Evolutionary conservation across 805 yeast genomes (phyloP), one percentile per base, ranked within the genome.

Genomic region (Suhomyces pyralidae): DNA sequence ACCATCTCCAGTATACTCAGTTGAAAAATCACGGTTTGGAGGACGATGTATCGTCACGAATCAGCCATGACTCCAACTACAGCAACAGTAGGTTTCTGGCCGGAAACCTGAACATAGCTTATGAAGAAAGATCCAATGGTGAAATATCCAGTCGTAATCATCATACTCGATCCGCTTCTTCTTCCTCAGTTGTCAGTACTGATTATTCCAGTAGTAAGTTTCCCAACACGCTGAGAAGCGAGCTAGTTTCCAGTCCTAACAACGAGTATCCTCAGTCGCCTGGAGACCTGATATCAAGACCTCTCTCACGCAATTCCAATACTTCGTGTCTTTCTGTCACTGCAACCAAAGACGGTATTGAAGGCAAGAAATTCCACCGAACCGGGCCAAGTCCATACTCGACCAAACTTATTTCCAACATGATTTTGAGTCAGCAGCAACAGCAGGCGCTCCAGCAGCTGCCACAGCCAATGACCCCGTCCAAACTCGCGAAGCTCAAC

Each of bases 331-430:
- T 85, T n/a, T 84, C 90, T 0, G 83, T 85, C 40, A 84, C 86
- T 4, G 90, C 90, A 20, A 84, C 88, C 15, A 85, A 86, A 58
- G 90, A 86, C 64, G 90, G 91, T 0, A 66, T 85, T 3, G 89
- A 85, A 61, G 91, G 91, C 4, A 79, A 80, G 54, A 68, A 80
- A 46, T 71, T 81, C 44, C 82, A 77, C 58, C 69, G 84, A 46
- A 64, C 63, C 25, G 75, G 76, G 0, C 75, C 74, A 5, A 67
- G 69, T n/a, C 63, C 67, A 2, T 74, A 69, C 53, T 66, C 75
- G 2, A 62, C 63, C 45, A 67, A 68, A 46, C 57, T 71, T 6
- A 60, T 73, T 25, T 57, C 68, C 20, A 63, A 58, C 46, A 68
- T 67, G 72, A 51, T 62, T 15, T 62, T 61, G 40, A 48, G 42